Conservation (phyloP, 208 protist genomes). For the Crithidia mellificae region DNA sequence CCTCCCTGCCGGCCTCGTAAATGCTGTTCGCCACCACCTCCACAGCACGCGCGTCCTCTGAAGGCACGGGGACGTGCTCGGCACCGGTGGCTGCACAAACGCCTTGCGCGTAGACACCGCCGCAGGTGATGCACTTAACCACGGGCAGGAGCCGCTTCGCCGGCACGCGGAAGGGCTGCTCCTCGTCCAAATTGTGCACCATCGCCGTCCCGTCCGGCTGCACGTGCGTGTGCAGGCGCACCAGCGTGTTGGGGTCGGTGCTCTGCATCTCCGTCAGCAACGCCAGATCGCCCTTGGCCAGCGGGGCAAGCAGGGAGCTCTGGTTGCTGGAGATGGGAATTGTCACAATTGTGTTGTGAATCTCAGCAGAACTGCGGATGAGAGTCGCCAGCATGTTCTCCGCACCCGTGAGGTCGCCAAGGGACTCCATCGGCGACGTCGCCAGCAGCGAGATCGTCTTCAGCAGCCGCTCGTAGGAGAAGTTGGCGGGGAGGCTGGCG, state of each 20-base stretch:
- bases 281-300: constrained; percentile 46
- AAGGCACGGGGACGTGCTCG: constrained; percentile 32
- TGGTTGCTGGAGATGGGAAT: constrained; percentile 39
- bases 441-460: constrained; percentile 42
- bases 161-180: constrained; percentile 32
- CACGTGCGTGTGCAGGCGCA: constrained; percentile 28
- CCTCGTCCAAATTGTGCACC: constrained; percentile 27
- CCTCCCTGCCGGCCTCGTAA: background rate
- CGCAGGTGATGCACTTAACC: constrained; percentile 48
- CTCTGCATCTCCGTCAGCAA: constrained; percentile 36
- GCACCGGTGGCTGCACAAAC: constrained; percentile 27
- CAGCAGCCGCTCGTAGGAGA: constrained; percentile 56
- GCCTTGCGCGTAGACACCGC: constrained; percentile 33
- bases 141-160: constrained; percentile 50
- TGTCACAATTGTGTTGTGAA: constrained; percentile 31
- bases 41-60: constrained; percentile 42
- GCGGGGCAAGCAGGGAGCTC: constrained; percentile 9
- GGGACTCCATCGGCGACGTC: constrained; percentile 47
- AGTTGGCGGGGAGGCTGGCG: constrained; percentile 3
- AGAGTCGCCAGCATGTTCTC: constrained; percentile 50
- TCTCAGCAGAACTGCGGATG: constrained; percentile 38
- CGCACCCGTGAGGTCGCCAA: constrained; percentile 39
- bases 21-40: constrained; percentile 39
- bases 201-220: constrained; percentile 35
- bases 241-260: constrained; percentile 30